Base-by-base conservation (phyloP, 495 filamentous ascomycete genomes). In the Podospora didyma region DNA sequence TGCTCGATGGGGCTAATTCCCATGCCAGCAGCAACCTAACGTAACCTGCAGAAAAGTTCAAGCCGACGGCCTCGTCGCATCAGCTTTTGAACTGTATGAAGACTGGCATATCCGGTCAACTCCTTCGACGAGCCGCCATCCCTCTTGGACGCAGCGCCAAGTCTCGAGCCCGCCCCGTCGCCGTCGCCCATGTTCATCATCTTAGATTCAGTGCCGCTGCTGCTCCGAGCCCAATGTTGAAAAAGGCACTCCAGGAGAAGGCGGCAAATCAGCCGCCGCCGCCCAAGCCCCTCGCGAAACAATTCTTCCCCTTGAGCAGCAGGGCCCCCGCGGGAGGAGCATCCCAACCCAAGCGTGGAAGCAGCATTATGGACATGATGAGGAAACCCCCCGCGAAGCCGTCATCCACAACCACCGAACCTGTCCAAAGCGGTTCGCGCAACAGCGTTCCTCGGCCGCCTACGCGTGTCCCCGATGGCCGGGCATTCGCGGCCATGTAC, bases 271-370 rank as follows among this genome's bases (percentile, higher is more conserved):
- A 53, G 44, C 56, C 45, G 44, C 48, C 50, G 4, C 54, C 17
- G 22, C 21, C 48, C 45, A 16, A 59, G 23, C 59, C 63, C 45
- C 68, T 80, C 12, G 66, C 62, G 2, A 78, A 78, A 60, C 72
- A 75, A 49, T 61, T 78, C 9, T 80, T 80, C 48, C 73, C 75
- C 2, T 81, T 77, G 2, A 81, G 76, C 56, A 80, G 76, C 49
- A 75, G 75, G 2, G 58, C 58, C 35, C 35, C 54, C 6, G 31
- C 46, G 12, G 28, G 47, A 31, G 39, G 9, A 42, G 4, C 39
- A 16, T 17, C 39, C 12, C 46, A 52, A 68, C 39, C 56, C 69
- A 7, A 68, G 67, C 7, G 4, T 31, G 59, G 70, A 54, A 62
- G 63, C 41, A 62, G 65, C 31, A 69, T 79, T 53, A 37, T 55